Evolutionary conservation across 1,284 basidiomycete species (phyloP), one percentile per base, ranked within the genome.

Genomic region (Paramarasmius palmivorus): DNA sequence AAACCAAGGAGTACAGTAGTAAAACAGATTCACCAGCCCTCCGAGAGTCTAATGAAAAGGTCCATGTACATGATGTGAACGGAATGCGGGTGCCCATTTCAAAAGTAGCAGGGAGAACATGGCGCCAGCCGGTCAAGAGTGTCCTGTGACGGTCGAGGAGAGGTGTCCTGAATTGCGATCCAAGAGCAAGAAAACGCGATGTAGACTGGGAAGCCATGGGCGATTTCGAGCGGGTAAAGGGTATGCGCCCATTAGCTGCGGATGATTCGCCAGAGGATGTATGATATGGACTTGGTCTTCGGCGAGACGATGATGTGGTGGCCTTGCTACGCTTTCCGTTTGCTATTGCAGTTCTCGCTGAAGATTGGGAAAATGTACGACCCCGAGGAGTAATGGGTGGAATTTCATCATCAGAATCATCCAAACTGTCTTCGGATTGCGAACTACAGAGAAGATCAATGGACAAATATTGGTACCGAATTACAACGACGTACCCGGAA

Each of bases 201-300:
- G 56, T 41, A 53, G 70, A 19, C 58, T 44, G 12, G 75, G 61
- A 7, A 71, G 25, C 7, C 25, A 29, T 75, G 45, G 83, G 83
- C 1, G 83, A 85, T 14, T 80, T 77, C 2, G 83, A 83, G 17
- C 83, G 81, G 35, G 83, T 83, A 62, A 86, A 85, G 0, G 73
- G 60, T 12, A 61, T 59, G 15, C 49, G 58, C 36, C 50, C 56
- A 37, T 63, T 53, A 55, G 60, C 29, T 49, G 59, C 60, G 17
- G 63, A 61, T 32, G 71, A 71, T 52, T 73, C 71, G 49, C 71
- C 67, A 34, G 73, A 70, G 22, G 71, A 67, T 20, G 53, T 54
- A 38, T 39, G 49, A 17, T 48, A 50, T 1, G 52, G 50, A 39
- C 49, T 53, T 23, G 41, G 35, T 26, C 20, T 26, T 9, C 48